Evolutionary conservation across 768 basidiomycete species (phyloP).

Genomic region (Suillus sp.): DNA sequence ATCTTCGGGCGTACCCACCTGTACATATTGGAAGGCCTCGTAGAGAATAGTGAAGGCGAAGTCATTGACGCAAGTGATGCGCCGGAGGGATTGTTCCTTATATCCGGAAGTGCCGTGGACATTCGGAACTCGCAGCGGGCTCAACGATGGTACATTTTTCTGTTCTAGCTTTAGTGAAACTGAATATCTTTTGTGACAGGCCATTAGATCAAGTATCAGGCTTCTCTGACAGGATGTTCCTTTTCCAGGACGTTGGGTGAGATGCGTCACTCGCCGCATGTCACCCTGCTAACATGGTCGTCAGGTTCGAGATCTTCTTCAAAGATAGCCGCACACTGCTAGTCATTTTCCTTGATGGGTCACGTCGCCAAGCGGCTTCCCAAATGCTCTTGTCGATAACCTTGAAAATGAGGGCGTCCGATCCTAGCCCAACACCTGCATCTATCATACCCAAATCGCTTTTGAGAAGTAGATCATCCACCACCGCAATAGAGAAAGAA

Average conservation of each 20-base stretch:
- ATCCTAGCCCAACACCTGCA: conserved; percentile 28
- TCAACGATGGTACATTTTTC: conserved; percentile 65
- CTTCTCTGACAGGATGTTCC: conserved; percentile 79
- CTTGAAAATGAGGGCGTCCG: not conserved
- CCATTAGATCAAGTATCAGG: conserved; percentile 75
- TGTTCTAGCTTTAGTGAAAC: not conserved
- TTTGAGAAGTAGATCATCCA: conserved; percentile 19
- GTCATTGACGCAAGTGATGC: conserved; percentile 88
- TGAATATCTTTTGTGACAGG: conserved; percentile 45
- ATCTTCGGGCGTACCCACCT: conserved; percentile 85
- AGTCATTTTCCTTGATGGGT: conserved; percentile 75
- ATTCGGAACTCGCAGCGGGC: conserved; percentile 79
- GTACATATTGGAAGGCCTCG: conserved; percentile 89
- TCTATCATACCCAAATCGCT: conserved; percentile 28
- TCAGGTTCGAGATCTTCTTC: conserved; percentile 89
- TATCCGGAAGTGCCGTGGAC: conserved; percentile 83
- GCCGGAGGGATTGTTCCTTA: conserved; percentile 76
- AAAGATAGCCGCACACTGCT: conserved; percentile 88
- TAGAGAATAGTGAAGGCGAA: conserved; percentile 85
- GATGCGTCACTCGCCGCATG: conserved; percentile 30
- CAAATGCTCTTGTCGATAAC: conserved; percentile 51
- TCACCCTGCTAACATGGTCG: conserved; percentile 1
- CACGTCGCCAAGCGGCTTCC: conserved; percentile 61
- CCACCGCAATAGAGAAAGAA: conserved; percentile 38
- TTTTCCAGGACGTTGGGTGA: conserved; percentile 92